Evolutionary conservation across 768 basidiomycete genomes (phyloP).

Genomic region (Sarcodon aspratus): DNA sequence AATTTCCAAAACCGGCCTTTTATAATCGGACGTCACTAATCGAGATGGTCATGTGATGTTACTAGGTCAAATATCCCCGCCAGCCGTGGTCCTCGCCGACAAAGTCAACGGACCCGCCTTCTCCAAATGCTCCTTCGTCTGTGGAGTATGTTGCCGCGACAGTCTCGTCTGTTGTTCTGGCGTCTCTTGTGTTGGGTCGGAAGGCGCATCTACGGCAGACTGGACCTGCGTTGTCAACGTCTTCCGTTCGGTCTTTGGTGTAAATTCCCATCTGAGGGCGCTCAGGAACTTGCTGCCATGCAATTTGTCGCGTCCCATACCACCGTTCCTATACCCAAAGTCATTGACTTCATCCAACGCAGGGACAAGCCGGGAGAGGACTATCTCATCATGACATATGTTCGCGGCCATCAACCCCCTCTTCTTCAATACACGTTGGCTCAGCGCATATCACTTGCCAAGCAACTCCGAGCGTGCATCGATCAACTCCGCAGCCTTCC

Average conservation of each 20-base stretch:
- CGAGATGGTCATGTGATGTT: too few relatives aligned
- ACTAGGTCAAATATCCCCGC: too few relatives aligned
- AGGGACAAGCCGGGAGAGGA: neutral
- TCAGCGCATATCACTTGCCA: neutral
- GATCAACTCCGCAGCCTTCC: neutral
- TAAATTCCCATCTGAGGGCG: neutral
- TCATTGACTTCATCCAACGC: neutral
- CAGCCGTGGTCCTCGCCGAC: too few relatives aligned
- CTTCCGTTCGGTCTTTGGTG: neutral
- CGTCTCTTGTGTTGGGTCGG: neutral
- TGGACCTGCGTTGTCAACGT: neutral
- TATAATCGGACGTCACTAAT: constrained; percentile 2
- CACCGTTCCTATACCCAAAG: neutral
- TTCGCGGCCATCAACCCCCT: neutral
- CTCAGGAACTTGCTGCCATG: neutral
- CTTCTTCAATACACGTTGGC: neutral
- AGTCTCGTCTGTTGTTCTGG: neutral
- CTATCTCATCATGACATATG: neutral
- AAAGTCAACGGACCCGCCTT: too few relatives aligned
- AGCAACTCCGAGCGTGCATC: neutral
- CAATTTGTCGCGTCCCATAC: neutral
- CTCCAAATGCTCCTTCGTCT: neutral
- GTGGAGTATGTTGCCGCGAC: neutral
- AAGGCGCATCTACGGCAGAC: neutral
- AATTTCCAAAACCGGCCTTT: constrained; percentile 3